Base-by-base conservation (phyloP, 805 yeast species). In the Cyberlindnera euphorbiae region DNA sequence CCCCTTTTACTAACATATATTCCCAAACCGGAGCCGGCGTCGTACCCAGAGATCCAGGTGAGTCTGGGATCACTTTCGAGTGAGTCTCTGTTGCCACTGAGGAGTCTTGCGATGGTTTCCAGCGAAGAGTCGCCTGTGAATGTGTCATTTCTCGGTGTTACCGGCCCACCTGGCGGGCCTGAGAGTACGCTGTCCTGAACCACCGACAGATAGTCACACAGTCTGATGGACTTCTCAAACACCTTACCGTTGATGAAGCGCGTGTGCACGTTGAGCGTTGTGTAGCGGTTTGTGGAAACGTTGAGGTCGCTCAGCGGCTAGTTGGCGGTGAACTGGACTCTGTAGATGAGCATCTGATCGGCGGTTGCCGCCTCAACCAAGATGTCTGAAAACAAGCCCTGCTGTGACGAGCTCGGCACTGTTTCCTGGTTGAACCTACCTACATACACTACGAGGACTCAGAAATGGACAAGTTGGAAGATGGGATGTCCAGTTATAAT, bases 231-330 rank as follows among this genome's bases (percentile, higher is more conserved):
- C 18, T 19, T 32, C 12, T 32, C 14, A 21, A 26, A 31, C 4
- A 36, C 35, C 22, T 30, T 35, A 8, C 36, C 40, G 21, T 26
- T 17, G 30, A 36, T 36, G 35, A 36, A 36, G 14, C 28, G 14
- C 10, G 36, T 36, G 15, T 32, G 17, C 21, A 36, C 21, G 26
- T 24, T 19, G n/a, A 36, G 15, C 9, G 40, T 32, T 6, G 40
- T 15, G 26, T 13, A 23, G 15, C 27, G 10, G 30, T 31, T 31
- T 9, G 35, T 36, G 17, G 34, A 26, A 28, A 7, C 2, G 28
- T 35, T 35, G 18, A 26, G 24, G 23, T 35, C 39, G 10, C n/a
- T 17, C 11, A 35, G 23, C n/a, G 14, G 9, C 17, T 22, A 16
- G 12, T 25, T 12, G 8, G 39, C 30, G 11, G 32, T 32, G 21